Conservation (phyloP, 2,329 filamentous ascomycete genomes). For the Coniosporium tulheliwenetii region DNA sequence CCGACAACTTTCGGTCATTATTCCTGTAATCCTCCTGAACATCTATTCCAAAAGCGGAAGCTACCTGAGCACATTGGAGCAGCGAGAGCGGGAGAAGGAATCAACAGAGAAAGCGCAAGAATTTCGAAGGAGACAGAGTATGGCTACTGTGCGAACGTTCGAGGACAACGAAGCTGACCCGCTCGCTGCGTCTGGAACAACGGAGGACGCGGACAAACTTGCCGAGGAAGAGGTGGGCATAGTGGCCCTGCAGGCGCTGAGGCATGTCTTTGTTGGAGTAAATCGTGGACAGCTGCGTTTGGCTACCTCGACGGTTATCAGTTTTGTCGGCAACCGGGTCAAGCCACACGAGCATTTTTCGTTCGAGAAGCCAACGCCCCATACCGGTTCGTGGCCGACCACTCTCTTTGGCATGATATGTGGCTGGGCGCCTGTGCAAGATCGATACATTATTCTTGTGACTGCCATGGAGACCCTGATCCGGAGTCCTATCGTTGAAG, state of each 20-base stretch:
- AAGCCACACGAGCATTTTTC: slow-evolving; percentile 10
- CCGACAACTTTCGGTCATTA: slow-evolving; percentile 59
- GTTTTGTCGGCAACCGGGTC: slow-evolving; percentile 43
- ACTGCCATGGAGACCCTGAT: slow-evolving; percentile 65
- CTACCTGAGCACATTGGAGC: slow-evolving; percentile 51
- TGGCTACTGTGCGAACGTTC: slow-evolving; percentile 58
- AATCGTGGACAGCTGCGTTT: slow-evolving; percentile 68
- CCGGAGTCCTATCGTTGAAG: slow-evolving; percentile 51
- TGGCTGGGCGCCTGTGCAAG: slow-evolving; percentile 83
- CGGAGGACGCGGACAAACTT: slow-evolving; percentile 73
- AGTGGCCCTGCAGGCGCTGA: slow-evolving; percentile 70
- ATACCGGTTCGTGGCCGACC: slow-evolving; percentile 55
- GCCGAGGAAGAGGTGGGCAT: slow-evolving; percentile 81
- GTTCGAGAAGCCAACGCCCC: slow-evolving; percentile 5
- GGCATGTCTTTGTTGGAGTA: slow-evolving; percentile 70
- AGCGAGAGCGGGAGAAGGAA: slow-evolving; percentile 52
- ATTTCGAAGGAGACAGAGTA: slow-evolving; percentile 56
- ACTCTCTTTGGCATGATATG: slow-evolving; percentile 66
- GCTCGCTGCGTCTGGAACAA: slow-evolving; percentile 59
- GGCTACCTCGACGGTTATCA: slow-evolving; percentile 58
- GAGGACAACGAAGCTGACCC: slow-evolving; percentile 42
- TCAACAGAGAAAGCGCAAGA: slow-evolving; percentile 50
- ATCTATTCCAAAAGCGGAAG: slow-evolving; percentile 60
- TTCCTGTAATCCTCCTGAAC: slow-evolving; percentile 79
- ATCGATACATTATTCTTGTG: slow-evolving; percentile 80